These are phyloP conservation scores for Cutaneotrichosporon sp. DNA, from an alignment of 1,284 basidiomycete genomes.

Conservation along the genomic window DNA sequence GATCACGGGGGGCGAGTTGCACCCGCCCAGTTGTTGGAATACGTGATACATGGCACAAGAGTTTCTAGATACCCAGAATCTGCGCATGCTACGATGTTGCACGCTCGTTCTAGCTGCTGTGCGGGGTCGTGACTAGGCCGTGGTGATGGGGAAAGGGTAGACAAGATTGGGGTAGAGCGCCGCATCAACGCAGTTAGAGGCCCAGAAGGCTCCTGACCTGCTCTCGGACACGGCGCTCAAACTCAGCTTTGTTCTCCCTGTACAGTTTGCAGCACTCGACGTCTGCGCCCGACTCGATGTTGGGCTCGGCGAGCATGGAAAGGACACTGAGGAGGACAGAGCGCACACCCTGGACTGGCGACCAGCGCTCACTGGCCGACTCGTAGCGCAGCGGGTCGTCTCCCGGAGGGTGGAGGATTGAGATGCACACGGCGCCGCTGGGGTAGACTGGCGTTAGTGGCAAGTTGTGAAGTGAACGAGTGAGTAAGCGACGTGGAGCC, in stretches of 20 bases:
- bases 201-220: constrained; percentile 52
- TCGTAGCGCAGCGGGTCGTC: constrained; percentile 74
- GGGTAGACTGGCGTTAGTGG: constrained; percentile 64
- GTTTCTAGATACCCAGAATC: constrained; percentile 13
- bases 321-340: constrained; percentile 94
- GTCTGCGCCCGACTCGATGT: constrained; percentile 96
- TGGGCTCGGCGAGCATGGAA: constrained; percentile 99
- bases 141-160: neutral
- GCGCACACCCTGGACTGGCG: constrained; percentile 80
- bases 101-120: neutral
- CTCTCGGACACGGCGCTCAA: constrained; percentile 51
- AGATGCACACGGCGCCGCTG: constrained; percentile 95
- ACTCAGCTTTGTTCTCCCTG: constrained; percentile 67
- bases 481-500: no score
- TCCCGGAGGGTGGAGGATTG: constrained; percentile 94
- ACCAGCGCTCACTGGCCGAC: constrained; percentile 94
- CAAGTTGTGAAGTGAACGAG: no score
- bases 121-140: constrained; percentile 6
- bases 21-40: neutral
- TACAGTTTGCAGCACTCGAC: constrained; percentile 96
- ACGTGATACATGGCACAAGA: constrained; percentile 2
- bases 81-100: neutral
- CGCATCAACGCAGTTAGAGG: constrained; percentile 27
- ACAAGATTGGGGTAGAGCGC: neutral
- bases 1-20: no score